Evolutionary conservation across 2,329 filamentous ascomycete genomes (phyloP).

Genomic region (Paecilomyces fulvus): DNA sequence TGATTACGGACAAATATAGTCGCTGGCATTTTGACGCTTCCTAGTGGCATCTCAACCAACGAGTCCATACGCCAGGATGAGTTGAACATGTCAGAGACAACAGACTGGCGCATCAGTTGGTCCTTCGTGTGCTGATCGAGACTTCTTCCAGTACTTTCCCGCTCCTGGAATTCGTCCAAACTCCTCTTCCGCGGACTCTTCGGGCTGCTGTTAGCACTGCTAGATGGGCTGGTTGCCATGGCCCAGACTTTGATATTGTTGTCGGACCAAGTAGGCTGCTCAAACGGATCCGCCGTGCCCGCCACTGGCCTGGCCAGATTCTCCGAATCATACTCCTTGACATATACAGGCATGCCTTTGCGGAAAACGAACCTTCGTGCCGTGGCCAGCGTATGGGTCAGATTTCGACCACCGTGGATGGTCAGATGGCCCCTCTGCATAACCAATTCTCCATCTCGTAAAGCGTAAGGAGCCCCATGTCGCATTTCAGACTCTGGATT

Average conservation of each 20-base stretch:
- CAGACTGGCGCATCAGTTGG: constrained; percentile 47
- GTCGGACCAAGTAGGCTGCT: constrained; percentile 64
- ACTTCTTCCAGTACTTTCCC: constrained; percentile 2
- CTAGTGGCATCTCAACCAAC: constrained; percentile 57
- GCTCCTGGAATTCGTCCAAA: constrained; percentile 40
- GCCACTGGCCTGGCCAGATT: constrained; percentile 16
- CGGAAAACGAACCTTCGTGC: constrained; percentile 78
- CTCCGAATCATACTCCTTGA: constrained; percentile 55
- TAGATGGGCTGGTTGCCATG: constrained; percentile 46
- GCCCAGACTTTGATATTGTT: constrained; percentile 77
- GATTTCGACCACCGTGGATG: constrained; percentile 74
- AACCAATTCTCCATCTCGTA: constrained; percentile 15
- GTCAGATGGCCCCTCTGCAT: constrained; percentile 39
- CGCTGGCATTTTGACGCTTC: constrained; percentile 59
- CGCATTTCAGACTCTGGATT: background rate
- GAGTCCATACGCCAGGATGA: constrained; percentile 66
- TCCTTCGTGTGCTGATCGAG: constrained; percentile 25
- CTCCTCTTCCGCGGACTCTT: constrained; percentile 39
- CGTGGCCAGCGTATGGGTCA: constrained; percentile 73
- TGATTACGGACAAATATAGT: constrained; percentile 59
- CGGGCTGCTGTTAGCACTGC: constrained; percentile 2
- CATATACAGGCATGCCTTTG: constrained; percentile 65
- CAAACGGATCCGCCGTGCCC: constrained; percentile 16
- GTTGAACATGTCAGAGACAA: constrained; percentile 71
- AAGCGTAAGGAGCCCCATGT: constrained; percentile 17